Conservation (phyloP, 1,284 basidiomycete genomes). For the Rhizoctonia solani region DNA sequence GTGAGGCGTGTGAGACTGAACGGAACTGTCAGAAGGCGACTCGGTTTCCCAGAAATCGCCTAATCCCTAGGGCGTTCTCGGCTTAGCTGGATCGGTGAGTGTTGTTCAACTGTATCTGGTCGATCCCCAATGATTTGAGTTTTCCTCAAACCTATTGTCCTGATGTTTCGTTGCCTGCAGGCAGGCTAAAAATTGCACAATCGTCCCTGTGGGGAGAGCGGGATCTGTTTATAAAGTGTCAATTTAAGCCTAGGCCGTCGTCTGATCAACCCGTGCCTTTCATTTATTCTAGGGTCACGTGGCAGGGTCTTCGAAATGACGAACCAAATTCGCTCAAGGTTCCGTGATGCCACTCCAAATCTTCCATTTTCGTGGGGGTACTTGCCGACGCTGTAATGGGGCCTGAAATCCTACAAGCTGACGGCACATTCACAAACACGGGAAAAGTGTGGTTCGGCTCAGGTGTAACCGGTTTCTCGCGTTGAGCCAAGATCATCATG, state of each 20-base stretch:
- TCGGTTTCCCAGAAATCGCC: not conserved
- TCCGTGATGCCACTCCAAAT: not conserved
- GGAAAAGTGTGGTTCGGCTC: not conserved
- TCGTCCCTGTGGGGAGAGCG: not conserved
- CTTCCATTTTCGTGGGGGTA: not conserved
- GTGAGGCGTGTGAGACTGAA: not conserved
- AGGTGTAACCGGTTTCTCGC: slow-evolving; percentile 14
- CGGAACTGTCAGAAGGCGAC: not conserved
- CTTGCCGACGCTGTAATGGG: not conserved
- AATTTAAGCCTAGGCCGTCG: not conserved
- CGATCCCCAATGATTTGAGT: not conserved
- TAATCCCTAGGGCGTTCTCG: not conserved
- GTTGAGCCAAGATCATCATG: slow-evolving; percentile 8
- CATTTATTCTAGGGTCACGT: slow-evolving; percentile 18
- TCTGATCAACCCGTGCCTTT: slow-evolving; percentile 15
- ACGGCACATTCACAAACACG: not conserved
- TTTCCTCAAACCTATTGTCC: not conserved
- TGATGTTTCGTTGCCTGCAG: not conserved
- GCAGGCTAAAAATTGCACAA: not conserved
- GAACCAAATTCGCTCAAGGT: not conserved
- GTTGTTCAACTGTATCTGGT: not conserved
- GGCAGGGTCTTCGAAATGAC: not conserved
- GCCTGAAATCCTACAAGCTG: not conserved
- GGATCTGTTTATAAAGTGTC: slow-evolving; percentile 28
- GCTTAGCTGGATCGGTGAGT: not conserved